Evolutionary conservation across 768 basidiomycete genomes (phyloP).

Genomic region (Asterophora lycoperdoides): DNA sequence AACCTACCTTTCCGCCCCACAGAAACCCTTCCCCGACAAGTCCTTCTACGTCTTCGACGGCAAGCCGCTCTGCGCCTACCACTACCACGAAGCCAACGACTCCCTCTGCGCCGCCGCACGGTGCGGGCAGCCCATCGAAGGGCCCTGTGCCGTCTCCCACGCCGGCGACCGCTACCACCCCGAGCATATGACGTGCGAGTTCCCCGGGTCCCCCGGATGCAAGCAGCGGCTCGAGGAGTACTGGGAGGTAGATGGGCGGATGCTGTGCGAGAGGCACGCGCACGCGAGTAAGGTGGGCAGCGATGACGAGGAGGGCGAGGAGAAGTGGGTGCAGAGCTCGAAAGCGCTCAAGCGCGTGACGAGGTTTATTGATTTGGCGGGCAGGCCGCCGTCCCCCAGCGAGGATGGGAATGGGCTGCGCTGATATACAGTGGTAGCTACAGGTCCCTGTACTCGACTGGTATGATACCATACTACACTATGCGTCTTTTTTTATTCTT

Average conservation of each 20-base stretch:
- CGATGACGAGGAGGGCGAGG: conserved; percentile 25
- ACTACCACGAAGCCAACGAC: conserved; percentile 89
- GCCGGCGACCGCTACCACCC: conserved; percentile 81
- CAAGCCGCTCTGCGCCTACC: conserved; percentile 86
- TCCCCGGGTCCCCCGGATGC: conserved; percentile 45
- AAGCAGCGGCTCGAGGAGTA: conserved; percentile 69
- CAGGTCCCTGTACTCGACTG: too few relatives aligned
- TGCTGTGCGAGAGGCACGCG: conserved; percentile 85
- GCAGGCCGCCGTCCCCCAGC: conserved; percentile 14
- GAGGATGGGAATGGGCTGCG: conserved; percentile 7
- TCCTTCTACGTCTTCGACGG: conserved; percentile 90
- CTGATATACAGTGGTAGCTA: background rate
- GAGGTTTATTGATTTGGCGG: conserved; percentile 71
- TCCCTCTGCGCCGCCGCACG: conserved; percentile 76
- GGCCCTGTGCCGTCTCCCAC: conserved; percentile 86
- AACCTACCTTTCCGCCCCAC: conserved; percentile 6
- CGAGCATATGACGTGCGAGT: conserved; percentile 83
- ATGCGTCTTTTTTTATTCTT: background rate
- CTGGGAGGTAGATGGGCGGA: conserved; percentile 82
- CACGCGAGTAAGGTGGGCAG: conserved; percentile 22
- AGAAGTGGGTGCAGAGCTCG: conserved; percentile 34
- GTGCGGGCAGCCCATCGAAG: conserved; percentile 90
- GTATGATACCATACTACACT: background rate
- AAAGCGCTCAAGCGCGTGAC: conserved; percentile 76
- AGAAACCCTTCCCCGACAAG: conserved; percentile 90